phyloP scores from a whole-genome alignment of 257 asterid species.

The Primulina huaijiensis region DNA sequence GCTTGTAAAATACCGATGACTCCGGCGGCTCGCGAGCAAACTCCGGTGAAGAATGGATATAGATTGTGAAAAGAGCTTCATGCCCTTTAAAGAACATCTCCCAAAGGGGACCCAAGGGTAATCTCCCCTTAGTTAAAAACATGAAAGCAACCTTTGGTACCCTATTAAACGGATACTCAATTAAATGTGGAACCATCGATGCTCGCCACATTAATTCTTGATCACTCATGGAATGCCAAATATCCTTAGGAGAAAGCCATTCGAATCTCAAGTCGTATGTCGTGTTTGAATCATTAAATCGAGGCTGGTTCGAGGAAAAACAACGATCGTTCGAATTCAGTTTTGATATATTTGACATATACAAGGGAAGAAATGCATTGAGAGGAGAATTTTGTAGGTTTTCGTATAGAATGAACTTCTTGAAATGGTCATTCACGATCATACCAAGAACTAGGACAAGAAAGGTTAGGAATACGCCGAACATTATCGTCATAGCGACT shows the following conservation, averaged over 20 bases:
- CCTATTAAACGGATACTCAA: constrained; percentile 42
- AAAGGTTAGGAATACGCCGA: constrained; percentile 43
- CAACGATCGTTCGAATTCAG: constrained; percentile 17
- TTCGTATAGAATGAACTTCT: constrained; percentile 44
- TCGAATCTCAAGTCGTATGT: constrained; percentile 16
- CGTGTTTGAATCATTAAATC: too few species aligned
- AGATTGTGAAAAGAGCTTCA: constrained; percentile 58
- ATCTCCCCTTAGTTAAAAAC: constrained; percentile 60
- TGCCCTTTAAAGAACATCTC: constrained; percentile 73
- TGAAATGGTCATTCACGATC: constrained; percentile 54
- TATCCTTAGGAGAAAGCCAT: too few species aligned
- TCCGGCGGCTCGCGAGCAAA: constrained; percentile 39
- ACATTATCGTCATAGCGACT: constrained; percentile 44
- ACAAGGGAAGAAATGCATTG: constrained; percentile 41
- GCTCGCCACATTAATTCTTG: constrained; percentile 69
- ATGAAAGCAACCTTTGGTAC: constrained; percentile 63
- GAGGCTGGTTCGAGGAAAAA: constrained; percentile 19
- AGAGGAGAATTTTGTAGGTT: constrained; percentile 47
- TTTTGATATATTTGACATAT: background rate
- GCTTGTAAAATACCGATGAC: constrained; percentile 67
- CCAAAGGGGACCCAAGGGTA: constrained; percentile 71
- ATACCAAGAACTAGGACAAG: constrained; percentile 42
- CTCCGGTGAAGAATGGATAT: constrained; percentile 58
- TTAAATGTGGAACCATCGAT: constrained; percentile 50
- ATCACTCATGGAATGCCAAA: constrained; percentile 56